Base-by-base conservation (phyloP, 1,284 basidiomycete species). In the Taiwanofungus camphoratus region DNA sequence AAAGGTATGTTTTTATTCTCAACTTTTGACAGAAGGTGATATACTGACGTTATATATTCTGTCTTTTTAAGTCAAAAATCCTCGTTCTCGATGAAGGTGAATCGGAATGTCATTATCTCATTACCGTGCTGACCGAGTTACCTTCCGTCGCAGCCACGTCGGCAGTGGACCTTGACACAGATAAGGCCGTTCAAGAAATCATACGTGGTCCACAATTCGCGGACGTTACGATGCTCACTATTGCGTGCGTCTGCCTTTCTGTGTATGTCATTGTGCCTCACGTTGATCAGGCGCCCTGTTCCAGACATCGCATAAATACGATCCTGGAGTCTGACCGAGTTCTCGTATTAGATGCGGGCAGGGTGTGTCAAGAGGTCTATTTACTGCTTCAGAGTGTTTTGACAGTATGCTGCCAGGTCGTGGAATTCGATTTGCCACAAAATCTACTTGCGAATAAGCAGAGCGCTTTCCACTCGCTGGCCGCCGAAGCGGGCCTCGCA, bases 131-230 rank as follows among this genome's bases (percentile, higher is more conserved):
- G 13, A 7, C 16, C 18, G 24, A 27, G 5, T 1, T 41, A 4
- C 8, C 12, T 27, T 21, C 20, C 30, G 9, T 37, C 27, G 23
- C 54, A 83, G 86, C 84, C 1, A 88, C 85, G 8, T 86, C 82
- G 18, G 85, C 86, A 12, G 89, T 96, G 42, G 92, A 95, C 59
- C 69, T 95, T 29, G 89, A 94, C 59, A 96, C 92, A 2, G 92
- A 96, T 63, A 76, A 77, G 40, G 83, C 85, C 18, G 84, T 92
- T 48, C 90, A 92, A 67, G 77, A 79, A 5, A 88, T 90, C 49
- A 87, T 92, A 35, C 73, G 78, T 15, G 83, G 84, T 8, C 77
- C 79, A 7, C 70, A 78, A 26, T 89, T 88, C 55, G 64, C 68
- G 7, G 61, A 80, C 45, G 79, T 88, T 13, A 92, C 90, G 5